A percentile compares a stretch with the other conserved stretches of the same genome.
These are phyloP conservation scores for Brassica balearica DNA, from an alignment of 441 rosid species.

Conservation along the genomic window DNA sequence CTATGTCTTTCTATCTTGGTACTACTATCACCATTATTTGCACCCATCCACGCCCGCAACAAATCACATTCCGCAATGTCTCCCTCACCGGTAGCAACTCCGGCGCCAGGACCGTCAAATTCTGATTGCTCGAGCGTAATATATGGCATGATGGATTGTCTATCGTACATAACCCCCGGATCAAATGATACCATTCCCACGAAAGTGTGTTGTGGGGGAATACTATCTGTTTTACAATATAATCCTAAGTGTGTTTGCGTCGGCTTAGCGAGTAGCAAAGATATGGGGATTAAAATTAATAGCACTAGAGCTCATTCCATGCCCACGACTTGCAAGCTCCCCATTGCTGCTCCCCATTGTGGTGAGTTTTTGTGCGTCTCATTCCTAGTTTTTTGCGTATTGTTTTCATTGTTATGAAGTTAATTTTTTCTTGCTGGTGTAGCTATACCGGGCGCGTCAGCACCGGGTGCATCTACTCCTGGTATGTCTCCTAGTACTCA, in stretches of 20 bases:
- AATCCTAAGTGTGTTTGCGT: constrained; percentile 73
- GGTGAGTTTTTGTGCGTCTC: background rate
- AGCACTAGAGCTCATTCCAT: constrained; percentile 64
- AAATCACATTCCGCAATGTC: too few relatives aligned
- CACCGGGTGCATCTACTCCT: constrained; percentile 35
- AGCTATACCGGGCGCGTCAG: background rate
- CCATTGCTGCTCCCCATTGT: constrained; percentile 59
- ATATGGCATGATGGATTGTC: constrained; percentile 64
- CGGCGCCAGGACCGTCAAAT: constrained; percentile 41
- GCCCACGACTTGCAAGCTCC: constrained; percentile 65
- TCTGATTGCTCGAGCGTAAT: constrained; percentile 65
- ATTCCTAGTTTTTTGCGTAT: background rate
- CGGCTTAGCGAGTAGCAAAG: constrained; percentile 61
- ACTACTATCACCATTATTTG: too few relatives aligned
- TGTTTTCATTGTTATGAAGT: background rate
- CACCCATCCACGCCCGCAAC: too few relatives aligned
- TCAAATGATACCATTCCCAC: constrained; percentile 57
- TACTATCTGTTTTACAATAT: constrained; percentile 61
- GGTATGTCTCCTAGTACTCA: constrained; percentile 28
- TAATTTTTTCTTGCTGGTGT: background rate
- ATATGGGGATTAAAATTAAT: constrained; percentile 65
- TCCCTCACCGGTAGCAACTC: too few relatives aligned
- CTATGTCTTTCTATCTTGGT: too few relatives aligned
- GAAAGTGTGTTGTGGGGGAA: constrained; percentile 66
- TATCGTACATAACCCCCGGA: constrained; percentile 60